Percentiles rank a stretch among this genome's conserved stretches.
phyloP scores from a whole-genome alignment of 1,284 basidiomycete genomes.

The Porodaedalea pini region DNA sequence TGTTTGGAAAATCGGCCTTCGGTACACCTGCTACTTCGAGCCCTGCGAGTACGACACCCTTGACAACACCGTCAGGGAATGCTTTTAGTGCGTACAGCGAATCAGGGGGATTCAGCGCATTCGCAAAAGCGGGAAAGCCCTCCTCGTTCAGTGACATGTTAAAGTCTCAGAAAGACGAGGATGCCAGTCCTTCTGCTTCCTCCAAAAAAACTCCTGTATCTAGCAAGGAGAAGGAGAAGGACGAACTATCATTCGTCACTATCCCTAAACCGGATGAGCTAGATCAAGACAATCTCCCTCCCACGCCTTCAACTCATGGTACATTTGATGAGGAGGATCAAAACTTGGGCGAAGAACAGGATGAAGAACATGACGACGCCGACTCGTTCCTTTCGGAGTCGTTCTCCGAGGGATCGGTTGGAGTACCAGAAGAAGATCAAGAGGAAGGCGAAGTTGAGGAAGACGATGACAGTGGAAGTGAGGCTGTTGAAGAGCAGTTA shows the following conservation, averaged over 20 bases:
- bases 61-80: constrained; percentile 32
- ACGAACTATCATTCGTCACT: constrained; percentile 7
- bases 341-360: constrained; percentile 23
- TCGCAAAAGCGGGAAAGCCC: constrained; percentile 30
- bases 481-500: constrained; percentile 21
- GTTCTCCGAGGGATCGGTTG: constrained; percentile 24
- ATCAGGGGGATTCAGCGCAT: constrained; percentile 37
- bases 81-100: constrained; percentile 41
- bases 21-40: constrained; percentile 23
- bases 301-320: constrained; percentile 18
- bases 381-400: constrained; percentile 23
- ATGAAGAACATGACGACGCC: constrained; percentile 25
- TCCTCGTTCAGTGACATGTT: constrained; percentile 41
- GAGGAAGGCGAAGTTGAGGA: constrained; percentile 30
- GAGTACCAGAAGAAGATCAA: constrained; percentile 26
- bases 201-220: background rate
- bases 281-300: constrained; percentile 18
- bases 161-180: constrained; percentile 26
- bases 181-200: background rate
- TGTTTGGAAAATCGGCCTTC: constrained; percentile 32
- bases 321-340: constrained; percentile 21
- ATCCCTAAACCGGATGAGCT: constrained; percentile 16
- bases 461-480: constrained; percentile 29
- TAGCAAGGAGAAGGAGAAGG: constrained; percentile 23
- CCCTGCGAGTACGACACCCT: constrained; percentile 25